Evolutionary conservation across 177 flowering plant species (phyloP).

Genomic region (Vitis hybrid): DNA sequence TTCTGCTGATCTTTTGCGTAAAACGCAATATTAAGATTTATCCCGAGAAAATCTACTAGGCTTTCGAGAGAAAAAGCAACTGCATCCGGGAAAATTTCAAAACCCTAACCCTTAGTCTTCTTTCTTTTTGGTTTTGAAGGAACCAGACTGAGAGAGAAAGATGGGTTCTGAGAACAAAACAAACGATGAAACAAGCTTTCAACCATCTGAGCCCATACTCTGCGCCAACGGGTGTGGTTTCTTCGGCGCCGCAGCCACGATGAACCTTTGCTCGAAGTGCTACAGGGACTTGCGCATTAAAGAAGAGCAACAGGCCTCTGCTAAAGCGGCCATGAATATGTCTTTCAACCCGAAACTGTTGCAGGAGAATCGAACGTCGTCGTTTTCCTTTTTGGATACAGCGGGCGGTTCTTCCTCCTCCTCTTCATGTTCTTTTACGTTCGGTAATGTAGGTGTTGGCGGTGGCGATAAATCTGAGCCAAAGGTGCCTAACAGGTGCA

Average conservation of each 20-base stretch:
- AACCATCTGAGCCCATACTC: conserved; percentile 30
- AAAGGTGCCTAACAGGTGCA: conserved; percentile 26
- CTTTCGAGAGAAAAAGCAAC: too few relatives aligned
- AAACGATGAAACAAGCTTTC: conserved; percentile 34
- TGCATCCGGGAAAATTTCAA: not conserved
- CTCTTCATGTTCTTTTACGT: not conserved
- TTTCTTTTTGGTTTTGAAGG: not conserved
- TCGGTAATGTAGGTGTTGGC: not conserved
- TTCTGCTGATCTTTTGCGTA: too few relatives aligned
- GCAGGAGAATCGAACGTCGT: not conserved
- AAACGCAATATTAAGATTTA: not conserved
- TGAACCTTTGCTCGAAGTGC: conserved; percentile 63
- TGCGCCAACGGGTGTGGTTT: conserved; percentile 62
- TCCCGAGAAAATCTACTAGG: not conserved
- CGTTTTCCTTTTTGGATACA: not conserved
- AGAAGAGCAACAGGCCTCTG: conserved; percentile 34
- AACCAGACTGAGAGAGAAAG: not conserved
- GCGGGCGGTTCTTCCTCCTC: not conserved
- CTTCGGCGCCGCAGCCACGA: conserved; percentile 45
- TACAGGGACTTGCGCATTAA: conserved; percentile 27
- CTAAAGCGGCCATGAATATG: conserved; percentile 33
- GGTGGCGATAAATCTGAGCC: not conserved
- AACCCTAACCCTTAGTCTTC: not conserved
- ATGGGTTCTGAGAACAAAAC: conserved; percentile 40
- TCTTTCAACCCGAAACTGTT: conserved; percentile 13